Base-by-base conservation (phyloP, 768 basidiomycete species). In the Mycena olivaceomarginata region DNA sequence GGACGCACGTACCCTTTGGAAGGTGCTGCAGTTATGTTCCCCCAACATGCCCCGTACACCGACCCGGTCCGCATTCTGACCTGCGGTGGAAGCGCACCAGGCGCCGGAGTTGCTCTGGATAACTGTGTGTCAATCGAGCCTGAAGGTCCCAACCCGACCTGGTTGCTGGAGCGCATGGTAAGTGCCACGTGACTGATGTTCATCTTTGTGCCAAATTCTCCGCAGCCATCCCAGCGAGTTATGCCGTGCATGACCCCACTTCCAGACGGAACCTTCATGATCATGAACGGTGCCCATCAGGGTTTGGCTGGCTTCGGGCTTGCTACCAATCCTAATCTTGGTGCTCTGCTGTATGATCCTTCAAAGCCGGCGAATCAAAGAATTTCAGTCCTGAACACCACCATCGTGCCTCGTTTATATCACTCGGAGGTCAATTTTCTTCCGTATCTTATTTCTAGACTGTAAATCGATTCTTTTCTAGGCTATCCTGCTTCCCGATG, bases 131-230 rank as follows among this genome's bases (percentile, higher is more conserved):
- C 89, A 1, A 95, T 93, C 31, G 84, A 88, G 41, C 95, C 95
- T 0, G 95, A 96, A 81, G 90, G 77, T 0, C 41, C 80, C 0
- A 92, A 93, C 69, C 82, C 94, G 3, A 88, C 89, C 2, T 96
- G 95, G 95, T 89, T 88, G 0, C 45, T 96, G n/a, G 95, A 96
- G 82, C 91, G 95, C 66, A 96, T 96, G 95, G 95, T 95, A 48
- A 67, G 92, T 83, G n/a, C 12, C 25, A 10, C 45, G 40, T 41
- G n/a, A 22, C 16, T 2, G 10, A 41, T 59, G 69, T 43, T 62
- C 5, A 46, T 57, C 37, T 11, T 41, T 31, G 16, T 64, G 7
- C 20, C 53, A 70, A 57, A 18, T 13, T 45, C 31, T 37, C 7
- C 31, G 25, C 22, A 72, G 71, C 70, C 90, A 90, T 90, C 83